These are phyloP conservation scores for Eutrema salsugineum DNA, from an alignment of 441 rosid genomes.

Conservation along the genomic window DNA sequence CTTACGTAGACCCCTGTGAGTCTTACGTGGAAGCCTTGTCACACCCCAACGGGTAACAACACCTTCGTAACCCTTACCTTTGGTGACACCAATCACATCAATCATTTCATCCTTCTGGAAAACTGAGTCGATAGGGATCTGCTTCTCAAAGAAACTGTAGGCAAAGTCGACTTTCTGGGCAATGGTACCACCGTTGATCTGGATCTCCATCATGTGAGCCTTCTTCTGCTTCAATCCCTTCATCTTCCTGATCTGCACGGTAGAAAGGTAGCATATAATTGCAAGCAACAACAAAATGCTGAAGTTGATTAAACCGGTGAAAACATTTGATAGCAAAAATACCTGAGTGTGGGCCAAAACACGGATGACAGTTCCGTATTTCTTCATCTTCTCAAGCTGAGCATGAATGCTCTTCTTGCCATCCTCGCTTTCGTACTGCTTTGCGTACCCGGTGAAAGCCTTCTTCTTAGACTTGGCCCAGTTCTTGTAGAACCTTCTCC, in stretches of 20 bases:
- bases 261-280: neutral
- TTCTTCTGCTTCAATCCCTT: conserved; percentile 95
- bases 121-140: conserved; percentile 69
- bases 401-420: conserved; percentile 69
- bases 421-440: conserved; percentile 63
- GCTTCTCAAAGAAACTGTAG: conserved; percentile 85
- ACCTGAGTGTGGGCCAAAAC: conserved; percentile 95
- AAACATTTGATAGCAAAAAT: neutral
- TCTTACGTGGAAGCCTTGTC: conserved; percentile 94
- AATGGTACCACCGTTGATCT: conserved; percentile 81
- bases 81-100: conserved; percentile 86
- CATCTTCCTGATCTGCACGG: conserved; percentile 77
- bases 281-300: neutral
- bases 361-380: conserved; percentile 73
- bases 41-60: conserved; percentile 98
- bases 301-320: neutral
- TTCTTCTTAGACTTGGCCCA: conserved; percentile 95
- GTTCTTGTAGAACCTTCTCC: conserved; percentile 87
- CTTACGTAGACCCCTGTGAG: conserved; percentile 94
- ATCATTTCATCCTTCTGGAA: conserved; percentile 97
- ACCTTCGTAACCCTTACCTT: conserved; percentile 95
- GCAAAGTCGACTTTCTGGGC: conserved; percentile 89
- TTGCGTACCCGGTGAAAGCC: conserved; percentile 77
- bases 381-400: conserved; percentile 88
- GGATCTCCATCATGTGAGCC: conserved; percentile 87